Evolutionary conservation across 169 alveolate genomes (phyloP).

Genomic region (Plasmodium gonderi): DNA sequence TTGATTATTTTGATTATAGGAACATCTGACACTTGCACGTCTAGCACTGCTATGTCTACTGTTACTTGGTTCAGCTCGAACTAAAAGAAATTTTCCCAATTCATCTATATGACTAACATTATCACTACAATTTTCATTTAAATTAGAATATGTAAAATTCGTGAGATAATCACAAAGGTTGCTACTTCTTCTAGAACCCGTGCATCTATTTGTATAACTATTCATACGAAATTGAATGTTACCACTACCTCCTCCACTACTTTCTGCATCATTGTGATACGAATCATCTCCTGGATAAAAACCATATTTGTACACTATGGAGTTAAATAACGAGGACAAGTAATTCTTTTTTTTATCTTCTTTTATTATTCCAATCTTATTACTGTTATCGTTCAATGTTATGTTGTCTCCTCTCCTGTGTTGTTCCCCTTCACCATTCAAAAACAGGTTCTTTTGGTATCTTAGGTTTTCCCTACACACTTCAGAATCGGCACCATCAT

Average conservation of each 20-base stretch:
- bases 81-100: conserved; percentile 26
- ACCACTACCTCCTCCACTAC: neutral
- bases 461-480: neutral
- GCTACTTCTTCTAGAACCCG: neutral
- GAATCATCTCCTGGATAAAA: neutral
- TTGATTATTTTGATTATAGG: no score
- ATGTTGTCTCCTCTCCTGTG: neutral
- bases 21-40: neutral
- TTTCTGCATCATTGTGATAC: neutral
- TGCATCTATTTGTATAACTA: neutral
- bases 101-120: conserved; percentile 31
- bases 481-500: neutral
- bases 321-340: conserved; percentile 7
- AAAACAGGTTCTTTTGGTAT: neutral
- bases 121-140: conserved; percentile 14
- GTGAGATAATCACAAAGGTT: conserved; percentile 10
- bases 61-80: neutral
- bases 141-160: conserved; percentile 5
- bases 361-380: neutral
- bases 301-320: neutral
- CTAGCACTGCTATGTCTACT: neutral
- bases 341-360: conserved; percentile 1
- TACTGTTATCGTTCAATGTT: neutral
- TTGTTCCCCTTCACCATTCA: neutral
- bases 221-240: neutral